Conservation (phyloP, 2,329 filamentous ascomycete genomes). For the Elsinoe arachidis region DNA sequence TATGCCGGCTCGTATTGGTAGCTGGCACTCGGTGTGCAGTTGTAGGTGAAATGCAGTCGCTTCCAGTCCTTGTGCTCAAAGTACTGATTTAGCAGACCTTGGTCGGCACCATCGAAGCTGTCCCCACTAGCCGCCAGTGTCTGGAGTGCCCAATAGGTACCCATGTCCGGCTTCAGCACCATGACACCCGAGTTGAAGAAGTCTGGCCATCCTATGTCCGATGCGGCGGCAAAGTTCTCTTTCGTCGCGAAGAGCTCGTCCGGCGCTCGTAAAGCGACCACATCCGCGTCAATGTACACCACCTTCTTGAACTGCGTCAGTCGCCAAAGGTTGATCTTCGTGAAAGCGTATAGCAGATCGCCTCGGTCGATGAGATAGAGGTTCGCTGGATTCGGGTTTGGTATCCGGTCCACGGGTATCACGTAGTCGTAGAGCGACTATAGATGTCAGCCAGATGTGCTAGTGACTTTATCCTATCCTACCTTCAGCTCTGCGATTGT, state of each 20-base stretch:
- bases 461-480: slow-evolving; percentile 6
- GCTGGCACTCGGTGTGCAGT: slow-evolving; percentile 90
- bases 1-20: slow-evolving; percentile 98
- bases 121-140: slow-evolving; percentile 78
- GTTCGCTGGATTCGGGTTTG: slow-evolving; percentile 69
- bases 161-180: slow-evolving; percentile 77
- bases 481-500: slow-evolving; percentile 75
- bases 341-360: slow-evolving; percentile 87
- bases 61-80: slow-evolving; percentile 71
- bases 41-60: slow-evolving; percentile 88
- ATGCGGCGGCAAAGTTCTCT: slow-evolving; percentile 60
- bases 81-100: slow-evolving; percentile 91
- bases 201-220: slow-evolving; percentile 97
- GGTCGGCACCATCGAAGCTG: slow-evolving; percentile 95
- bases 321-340: slow-evolving; percentile 92
- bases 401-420: slow-evolving; percentile 72
- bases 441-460: slow-evolving; percentile 12
- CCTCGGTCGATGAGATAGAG: slow-evolving; percentile 84
- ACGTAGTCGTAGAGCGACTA: slow-evolving; percentile 81
- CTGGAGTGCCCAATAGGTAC: slow-evolving; percentile 75
- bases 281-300: slow-evolving; percentile 89
- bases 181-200: slow-evolving; percentile 97
- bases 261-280: slow-evolving; percentile 80
- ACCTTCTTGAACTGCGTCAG: slow-evolving; percentile 84
- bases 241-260: slow-evolving; percentile 78